Base-by-base conservation (phyloP, 805 yeast genomes). In the Ogataea polymorpha region DNA sequence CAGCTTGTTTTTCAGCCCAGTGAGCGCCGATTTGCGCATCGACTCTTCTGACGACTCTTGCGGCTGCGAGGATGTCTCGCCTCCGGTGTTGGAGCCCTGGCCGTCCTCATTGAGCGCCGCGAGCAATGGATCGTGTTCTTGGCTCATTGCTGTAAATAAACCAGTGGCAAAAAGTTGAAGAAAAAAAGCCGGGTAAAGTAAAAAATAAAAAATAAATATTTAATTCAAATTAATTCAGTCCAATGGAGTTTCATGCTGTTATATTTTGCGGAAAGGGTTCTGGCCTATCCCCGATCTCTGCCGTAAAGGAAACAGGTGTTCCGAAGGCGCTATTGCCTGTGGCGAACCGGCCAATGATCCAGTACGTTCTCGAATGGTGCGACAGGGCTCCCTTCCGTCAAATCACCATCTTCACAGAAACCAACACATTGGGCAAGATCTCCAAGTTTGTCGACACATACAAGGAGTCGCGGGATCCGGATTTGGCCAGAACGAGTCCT, bases 291-390 rank as follows among this genome's bases (percentile, higher is more conserved):
- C 98, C 98, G 0, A 77, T 91, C 47, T 75, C 90, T 0, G 67
- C 74, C 20, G 71, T 70, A 26, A 68, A 81, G 36, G 73, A 77
- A 12, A 70, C 83, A 2, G 90, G 93, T 13, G 59, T 75, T 6
- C 77, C 95, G 7, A 93, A 93, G 66, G 95, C 97, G 0, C 67
- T 90, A 35, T 64, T 95, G 32, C 98, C 98, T 2, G 71, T 93
- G 25, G 98, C 93, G 6, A 90, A 90, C 61, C 76, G 76, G 55
- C 95, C 96, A 11, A 82, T 93, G 88, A 68, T 93, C 31, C 82
- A 82, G 54, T 85, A 87, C 58, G 95, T 85, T 2, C 70, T 93
- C 25, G 90, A 85, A 52, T 93, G 98, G 98, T 90, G 98, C 69
- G 89, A 81, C 55, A 72, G 74, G 57, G 96, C 95, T 2, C 81